Evolutionary conservation across 768 basidiomycete species (phyloP), one percentile per base, ranked within the genome.

Genomic region (Hypsizygus marmoreus): DNA sequence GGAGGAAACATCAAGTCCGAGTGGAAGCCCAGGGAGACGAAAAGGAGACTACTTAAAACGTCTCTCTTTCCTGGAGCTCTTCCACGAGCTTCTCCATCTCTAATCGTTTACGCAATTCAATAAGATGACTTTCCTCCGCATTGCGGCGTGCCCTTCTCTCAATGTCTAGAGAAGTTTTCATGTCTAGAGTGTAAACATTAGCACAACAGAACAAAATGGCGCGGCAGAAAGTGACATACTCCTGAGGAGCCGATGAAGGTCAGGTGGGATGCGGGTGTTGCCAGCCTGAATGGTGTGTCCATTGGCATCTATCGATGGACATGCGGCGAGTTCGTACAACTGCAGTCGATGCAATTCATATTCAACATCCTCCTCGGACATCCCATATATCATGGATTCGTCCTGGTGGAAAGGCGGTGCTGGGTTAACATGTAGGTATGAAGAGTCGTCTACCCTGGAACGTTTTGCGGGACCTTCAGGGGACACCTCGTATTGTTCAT

Each of bases 111-210:
- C 47, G 39, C 40, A 51, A 40, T 25, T 55, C 54, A 11, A 32
- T 16, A 17, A 55, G 33, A 36, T 55, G 50, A 4, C 20, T 45
- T 12, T 51, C 41, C 22, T 55, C 45, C 29, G 50, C 43, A 19
- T 20, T 28, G 3, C 35, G 50, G 4, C 54, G 50, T 11, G 54
- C 54, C 47, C 49, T 41, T 36, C 50, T 42, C 22, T 51, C 54
- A 14, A 23, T 24, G 13, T 55, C 46, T 23, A 55, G 41, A 20
- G 41, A 44, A 11, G 23, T 42, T 30, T 41, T 50, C 34, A 55
- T 45, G 11, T 44, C 50, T 51, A n/a, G 43, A 4, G 12, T 30
- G 10, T 13, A 9, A 20, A 16, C 12, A 13, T 24, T 12, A 28
- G 17, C 17, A n/a, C n/a, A n/a, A n/a, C n/a, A n/a, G n/a, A n/a